Conservation (phyloP, 169 alveolate species). For the Eimeria necatrix region DNA sequence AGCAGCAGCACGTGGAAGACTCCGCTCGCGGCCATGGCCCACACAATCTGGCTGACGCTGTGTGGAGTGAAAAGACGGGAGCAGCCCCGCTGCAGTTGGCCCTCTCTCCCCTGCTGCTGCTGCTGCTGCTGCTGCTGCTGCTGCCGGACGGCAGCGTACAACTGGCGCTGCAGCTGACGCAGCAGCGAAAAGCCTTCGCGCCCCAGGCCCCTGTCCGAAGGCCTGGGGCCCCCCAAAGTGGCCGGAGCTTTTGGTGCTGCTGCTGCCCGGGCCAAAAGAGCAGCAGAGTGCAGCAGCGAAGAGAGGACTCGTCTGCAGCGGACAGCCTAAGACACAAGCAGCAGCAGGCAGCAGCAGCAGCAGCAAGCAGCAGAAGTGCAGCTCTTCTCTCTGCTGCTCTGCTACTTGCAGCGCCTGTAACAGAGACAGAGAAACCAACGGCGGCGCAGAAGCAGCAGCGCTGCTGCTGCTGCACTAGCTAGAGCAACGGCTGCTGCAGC, state of each 20-base stretch:
- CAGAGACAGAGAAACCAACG: neutral
- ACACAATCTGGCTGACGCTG: conserved; percentile 8
- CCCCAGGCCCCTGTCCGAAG: conserved; percentile 37
- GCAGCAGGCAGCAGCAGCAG: neutral
- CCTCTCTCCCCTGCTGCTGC: conserved; percentile 2
- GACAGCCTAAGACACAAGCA: neutral
- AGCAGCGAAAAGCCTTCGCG: neutral
- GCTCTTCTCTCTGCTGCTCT: too few relatives aligned
- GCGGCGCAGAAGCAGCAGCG: neutral
- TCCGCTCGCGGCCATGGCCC: conserved; percentile 19
- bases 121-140: conserved; percentile 7
- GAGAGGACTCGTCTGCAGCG: neutral
- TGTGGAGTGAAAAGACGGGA: neutral
- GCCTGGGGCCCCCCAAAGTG: neutral
- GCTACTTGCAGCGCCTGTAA: neutral
- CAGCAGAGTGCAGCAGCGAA: conserved; percentile 52
- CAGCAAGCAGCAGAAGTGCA: neutral
- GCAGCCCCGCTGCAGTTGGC: neutral
- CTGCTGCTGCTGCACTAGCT: neutral
- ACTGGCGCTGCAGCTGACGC: neutral
- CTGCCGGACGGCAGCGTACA: conserved; percentile 4
- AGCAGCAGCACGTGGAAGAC: conserved; percentile 16
- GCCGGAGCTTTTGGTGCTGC: neutral
- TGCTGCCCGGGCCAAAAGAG: neutral
- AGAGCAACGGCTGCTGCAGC: conserved; percentile 14